Conservation (phyloP, 2,329 filamentous ascomycete genomes). For the Trichoderma oligosporum region DNA sequence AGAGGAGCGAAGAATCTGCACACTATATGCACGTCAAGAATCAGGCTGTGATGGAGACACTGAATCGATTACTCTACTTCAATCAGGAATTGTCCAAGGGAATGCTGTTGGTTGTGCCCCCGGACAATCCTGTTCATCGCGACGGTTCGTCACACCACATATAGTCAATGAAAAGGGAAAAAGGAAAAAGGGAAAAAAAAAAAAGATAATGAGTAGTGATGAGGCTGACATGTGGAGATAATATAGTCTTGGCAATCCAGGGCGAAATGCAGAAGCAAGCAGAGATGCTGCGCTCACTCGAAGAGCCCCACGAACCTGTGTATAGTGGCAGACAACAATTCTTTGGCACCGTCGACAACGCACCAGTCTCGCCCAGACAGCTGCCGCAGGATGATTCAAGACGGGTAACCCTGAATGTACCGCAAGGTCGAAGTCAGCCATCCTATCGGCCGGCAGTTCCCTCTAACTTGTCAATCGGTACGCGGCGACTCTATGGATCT, state of each 20-base stretch:
- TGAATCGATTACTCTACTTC: slow-evolving; percentile 68
- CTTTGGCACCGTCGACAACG: slow-evolving; percentile 65
- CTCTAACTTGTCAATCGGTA: slow-evolving; percentile 73
- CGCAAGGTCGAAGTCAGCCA: slow-evolving; percentile 55
- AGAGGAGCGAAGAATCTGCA: slow-evolving; percentile 79
- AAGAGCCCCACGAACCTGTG: slow-evolving; percentile 65
- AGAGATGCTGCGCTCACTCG: slow-evolving; percentile 53
- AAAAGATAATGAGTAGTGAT: slow-evolving; percentile 3
- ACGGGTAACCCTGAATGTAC: slow-evolving; percentile 63
- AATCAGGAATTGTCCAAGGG: slow-evolving; percentile 80
- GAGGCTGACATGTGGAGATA: neutral
- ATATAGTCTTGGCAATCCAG: slow-evolving; percentile 53
- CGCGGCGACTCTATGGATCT: slow-evolving; percentile 78
- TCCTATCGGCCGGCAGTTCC: slow-evolving; percentile 75
- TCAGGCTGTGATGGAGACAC: slow-evolving; percentile 74
- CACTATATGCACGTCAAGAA: slow-evolving; percentile 76
- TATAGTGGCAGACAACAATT: slow-evolving; percentile 65
- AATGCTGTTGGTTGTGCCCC: slow-evolving; percentile 68
- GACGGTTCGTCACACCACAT: slow-evolving; percentile 63
- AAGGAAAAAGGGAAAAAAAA: neutral
- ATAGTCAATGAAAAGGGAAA: too few species aligned
- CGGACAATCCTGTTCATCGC: slow-evolving; percentile 72
- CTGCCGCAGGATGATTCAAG: slow-evolving; percentile 80
- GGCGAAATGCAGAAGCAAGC: slow-evolving; percentile 58
- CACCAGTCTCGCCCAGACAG: slow-evolving; percentile 83